A percentile compares a stretch with the other conserved stretches of the same genome.
phyloP scores from a whole-genome alignment of 345 rosid species.

The Viola odorata region DNA sequence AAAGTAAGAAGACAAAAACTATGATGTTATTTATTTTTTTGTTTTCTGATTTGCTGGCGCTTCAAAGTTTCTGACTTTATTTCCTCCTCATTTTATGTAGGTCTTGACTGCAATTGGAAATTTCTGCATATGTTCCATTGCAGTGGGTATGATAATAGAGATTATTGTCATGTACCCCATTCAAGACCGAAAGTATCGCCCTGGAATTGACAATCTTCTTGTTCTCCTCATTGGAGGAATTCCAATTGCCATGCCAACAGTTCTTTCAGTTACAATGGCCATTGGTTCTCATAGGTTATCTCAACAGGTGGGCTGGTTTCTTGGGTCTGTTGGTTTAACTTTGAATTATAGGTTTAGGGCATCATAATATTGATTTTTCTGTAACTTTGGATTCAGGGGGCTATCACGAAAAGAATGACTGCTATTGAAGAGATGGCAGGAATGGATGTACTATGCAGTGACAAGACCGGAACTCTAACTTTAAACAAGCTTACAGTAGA shows the following conservation, averaged over 20 bases:
- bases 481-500: conserved; percentile 93
- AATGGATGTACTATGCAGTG: conserved; percentile 99
- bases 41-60: not conserved
- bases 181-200: conserved; percentile 84
- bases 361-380: not conserved
- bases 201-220: conserved; percentile 98
- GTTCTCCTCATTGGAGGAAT: conserved; percentile 98
- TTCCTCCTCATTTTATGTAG: conserved; percentile 32
- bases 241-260: conserved; percentile 99
- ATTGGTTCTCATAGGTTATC: conserved; percentile 93
- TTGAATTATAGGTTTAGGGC: conserved; percentile 12
- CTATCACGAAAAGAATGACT: conserved; percentile 99
- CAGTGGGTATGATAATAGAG: conserved; percentile 87
- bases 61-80: conserved; percentile 5
- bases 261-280: conserved; percentile 97
- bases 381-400: conserved; percentile 53
- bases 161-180: conserved; percentile 94
- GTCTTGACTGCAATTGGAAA: conserved; percentile 98
- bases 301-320: conserved; percentile 64
- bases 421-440: conserved; percentile 99
- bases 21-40: not conserved
- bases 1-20: conserved; percentile 42
- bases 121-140: conserved; percentile 98
- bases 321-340: conserved; percentile 6
- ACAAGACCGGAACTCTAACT: conserved; percentile 97